These are phyloP conservation scores for Tilletiaria anomala DNA, from an alignment of 1,284 basidiomycete species.

Conservation along the genomic window DNA sequence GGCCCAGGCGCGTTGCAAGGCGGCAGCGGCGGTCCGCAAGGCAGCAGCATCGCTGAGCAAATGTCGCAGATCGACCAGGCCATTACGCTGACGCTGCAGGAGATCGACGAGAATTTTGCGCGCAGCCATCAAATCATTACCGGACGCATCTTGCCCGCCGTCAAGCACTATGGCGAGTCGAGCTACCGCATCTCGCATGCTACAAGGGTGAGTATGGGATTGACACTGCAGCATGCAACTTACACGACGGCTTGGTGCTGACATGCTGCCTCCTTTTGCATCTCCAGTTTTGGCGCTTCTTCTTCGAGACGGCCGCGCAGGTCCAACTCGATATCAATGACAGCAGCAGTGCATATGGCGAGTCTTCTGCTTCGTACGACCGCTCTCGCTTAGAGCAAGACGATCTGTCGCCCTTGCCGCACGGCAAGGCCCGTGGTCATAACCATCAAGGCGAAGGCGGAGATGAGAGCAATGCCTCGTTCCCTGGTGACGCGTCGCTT, in stretches of 20 bases:
- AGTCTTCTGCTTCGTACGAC: no score
- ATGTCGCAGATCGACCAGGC: constrained; percentile 90
- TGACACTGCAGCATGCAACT: background rate
- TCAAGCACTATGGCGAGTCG: constrained; percentile 71
- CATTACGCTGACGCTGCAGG: constrained; percentile 64
- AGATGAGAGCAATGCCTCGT: no score
- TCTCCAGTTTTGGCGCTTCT: constrained; percentile 96
- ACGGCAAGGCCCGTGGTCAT: no score
- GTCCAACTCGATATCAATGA: constrained; percentile 48
- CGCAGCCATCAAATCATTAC: constrained; percentile 75
- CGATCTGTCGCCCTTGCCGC: no score
- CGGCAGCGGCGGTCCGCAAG: no score
- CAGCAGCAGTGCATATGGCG: no score
- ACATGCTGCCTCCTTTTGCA: constrained; percentile 4
- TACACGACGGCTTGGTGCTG: background rate
- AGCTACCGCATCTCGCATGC: constrained; percentile 75
- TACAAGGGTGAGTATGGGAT: constrained; percentile 55
- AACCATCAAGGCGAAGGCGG: no score
- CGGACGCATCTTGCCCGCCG: constrained; percentile 63
- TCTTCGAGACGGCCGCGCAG: constrained; percentile 79
- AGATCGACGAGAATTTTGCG: constrained; percentile 85
- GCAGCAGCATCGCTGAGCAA: constrained; percentile 52
- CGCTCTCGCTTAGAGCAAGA: no score
- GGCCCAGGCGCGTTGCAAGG: no score
- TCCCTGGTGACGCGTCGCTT: no score